A percentile compares a stretch with the other conserved stretches of the same genome.
phyloP scores from a whole-genome alignment of 2,329 filamentous ascomycete species.

The Amauroascus niger region DNA sequence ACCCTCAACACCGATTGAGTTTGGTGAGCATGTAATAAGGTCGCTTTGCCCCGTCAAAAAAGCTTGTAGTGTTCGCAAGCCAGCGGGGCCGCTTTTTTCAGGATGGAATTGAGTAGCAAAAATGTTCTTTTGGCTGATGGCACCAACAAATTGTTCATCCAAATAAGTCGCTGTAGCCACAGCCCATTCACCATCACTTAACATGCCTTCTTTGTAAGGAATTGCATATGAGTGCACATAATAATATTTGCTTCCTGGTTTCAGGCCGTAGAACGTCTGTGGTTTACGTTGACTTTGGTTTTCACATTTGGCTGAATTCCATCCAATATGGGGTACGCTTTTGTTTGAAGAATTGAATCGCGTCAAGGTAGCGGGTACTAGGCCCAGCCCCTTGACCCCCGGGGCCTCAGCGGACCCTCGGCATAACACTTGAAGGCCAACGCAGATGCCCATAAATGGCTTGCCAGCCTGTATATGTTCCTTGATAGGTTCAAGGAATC shows the following conservation, averaged over 20 bases:
- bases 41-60: constrained; percentile 67
- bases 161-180: constrained; percentile 89
- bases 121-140: constrained; percentile 73
- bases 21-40: constrained; percentile 36
- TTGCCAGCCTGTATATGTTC: constrained; percentile 83
- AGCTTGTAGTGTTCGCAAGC: constrained; percentile 69
- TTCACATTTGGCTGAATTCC: constrained; percentile 71
- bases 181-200: constrained; percentile 77
- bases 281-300: constrained; percentile 34
- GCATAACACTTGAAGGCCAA: constrained; percentile 85
- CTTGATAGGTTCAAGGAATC: constrained; percentile 72
- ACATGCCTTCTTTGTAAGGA: constrained; percentile 60
- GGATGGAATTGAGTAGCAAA: constrained; percentile 95
- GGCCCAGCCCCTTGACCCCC: constrained; percentile 59
- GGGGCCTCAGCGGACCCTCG: constrained; percentile 72
- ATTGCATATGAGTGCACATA: constrained; percentile 94
- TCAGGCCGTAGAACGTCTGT: constrained; percentile 64
- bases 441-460: constrained; percentile 96
- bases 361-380: constrained; percentile 61
- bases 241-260: constrained; percentile 85
- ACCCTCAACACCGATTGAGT: constrained; percentile 44
- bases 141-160: constrained; percentile 80
- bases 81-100: constrained; percentile 89
- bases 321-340: constrained; percentile 96
- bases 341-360: constrained; percentile 70